Percentiles rank a stretch among this genome's conserved stretches.
phyloP scores from a whole-genome alignment of 2,329 filamentous ascomycete species.

The Aspergillus tubingensis region DNA sequence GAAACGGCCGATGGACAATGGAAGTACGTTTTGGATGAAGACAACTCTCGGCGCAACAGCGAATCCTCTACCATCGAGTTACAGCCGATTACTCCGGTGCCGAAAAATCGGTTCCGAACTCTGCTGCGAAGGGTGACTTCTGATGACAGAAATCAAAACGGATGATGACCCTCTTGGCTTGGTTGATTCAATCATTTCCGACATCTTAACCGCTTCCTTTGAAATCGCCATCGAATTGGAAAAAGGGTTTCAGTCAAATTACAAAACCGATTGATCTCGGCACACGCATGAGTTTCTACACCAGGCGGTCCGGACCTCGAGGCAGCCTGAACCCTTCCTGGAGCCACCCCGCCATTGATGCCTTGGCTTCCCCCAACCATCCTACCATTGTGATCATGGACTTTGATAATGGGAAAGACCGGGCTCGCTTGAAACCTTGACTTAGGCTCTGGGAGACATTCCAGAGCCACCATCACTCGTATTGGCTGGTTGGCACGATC shows the following conservation, averaged over 20 bases:
- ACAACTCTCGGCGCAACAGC: background rate
- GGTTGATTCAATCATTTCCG: background rate
- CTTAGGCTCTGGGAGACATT: background rate
- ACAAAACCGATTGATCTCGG: too few species aligned
- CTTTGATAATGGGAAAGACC: too few species aligned
- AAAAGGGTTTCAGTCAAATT: background rate
- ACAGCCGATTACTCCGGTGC: background rate
- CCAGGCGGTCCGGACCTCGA: too few species aligned
- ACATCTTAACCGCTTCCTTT: background rate
- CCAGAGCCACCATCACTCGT: background rate
- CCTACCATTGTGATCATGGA: background rate
- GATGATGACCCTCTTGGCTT: background rate
- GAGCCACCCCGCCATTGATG: too few species aligned
- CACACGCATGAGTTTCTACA: too few species aligned
- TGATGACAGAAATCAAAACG: background rate
- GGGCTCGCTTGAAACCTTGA: background rate
- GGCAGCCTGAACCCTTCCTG: too few species aligned
- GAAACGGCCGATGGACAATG: slow-evolving; percentile 1
- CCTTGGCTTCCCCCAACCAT: background rate
- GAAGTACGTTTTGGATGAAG: slow-evolving; percentile 11
- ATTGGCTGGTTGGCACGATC: background rate
- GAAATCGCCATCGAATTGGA: background rate
- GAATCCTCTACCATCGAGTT: background rate
- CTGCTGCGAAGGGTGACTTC: background rate
- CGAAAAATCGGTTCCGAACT: background rate